Evolutionary conservation across 2,329 filamentous ascomycete genomes (phyloP).

Genomic region (Alternaria dauci): DNA sequence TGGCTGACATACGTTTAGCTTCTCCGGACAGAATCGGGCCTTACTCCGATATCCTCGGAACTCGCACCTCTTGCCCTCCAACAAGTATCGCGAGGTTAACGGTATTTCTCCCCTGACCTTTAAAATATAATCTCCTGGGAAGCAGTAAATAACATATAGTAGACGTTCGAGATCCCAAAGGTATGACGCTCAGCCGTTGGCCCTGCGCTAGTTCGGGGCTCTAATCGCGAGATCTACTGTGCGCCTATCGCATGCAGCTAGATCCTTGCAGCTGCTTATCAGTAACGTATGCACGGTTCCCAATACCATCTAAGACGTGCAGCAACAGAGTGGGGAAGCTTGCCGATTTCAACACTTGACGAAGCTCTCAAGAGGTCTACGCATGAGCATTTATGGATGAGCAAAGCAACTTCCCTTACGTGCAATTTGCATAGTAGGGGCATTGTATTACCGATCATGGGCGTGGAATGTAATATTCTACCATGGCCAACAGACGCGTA

Average conservation of each 20-base stretch:
- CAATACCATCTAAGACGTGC: constrained; percentile 9
- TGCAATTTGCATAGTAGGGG: neutral
- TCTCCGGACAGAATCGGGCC: constrained; percentile 11
- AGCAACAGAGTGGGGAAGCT: constrained; percentile 5
- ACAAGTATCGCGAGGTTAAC: neutral
- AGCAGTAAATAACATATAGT: neutral
- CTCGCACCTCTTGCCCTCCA: neutral
- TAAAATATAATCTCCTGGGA: neutral
- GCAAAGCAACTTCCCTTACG: neutral
- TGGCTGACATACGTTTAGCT: constrained; percentile 38
- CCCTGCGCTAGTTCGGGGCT: constrained; percentile 41
- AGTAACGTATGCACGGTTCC: constrained; percentile 26
- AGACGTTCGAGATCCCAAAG: constrained; percentile 16
- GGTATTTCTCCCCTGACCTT: neutral
- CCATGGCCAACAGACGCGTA: constrained; percentile 6
- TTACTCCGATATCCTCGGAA: constrained; percentile 2
- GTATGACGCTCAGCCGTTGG: constrained; percentile 34
- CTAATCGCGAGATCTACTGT: constrained; percentile 34
- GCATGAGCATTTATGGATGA: neutral
- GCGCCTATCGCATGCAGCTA: constrained; percentile 18
- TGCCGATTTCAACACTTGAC: neutral
- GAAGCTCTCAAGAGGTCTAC: neutral
- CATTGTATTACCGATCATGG: neutral
- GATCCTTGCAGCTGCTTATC: constrained; percentile 33
- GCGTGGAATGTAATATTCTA: neutral